Conservation (phyloP, 164 flowering plant genomes). For the Pachysandra terminalis region DNA sequence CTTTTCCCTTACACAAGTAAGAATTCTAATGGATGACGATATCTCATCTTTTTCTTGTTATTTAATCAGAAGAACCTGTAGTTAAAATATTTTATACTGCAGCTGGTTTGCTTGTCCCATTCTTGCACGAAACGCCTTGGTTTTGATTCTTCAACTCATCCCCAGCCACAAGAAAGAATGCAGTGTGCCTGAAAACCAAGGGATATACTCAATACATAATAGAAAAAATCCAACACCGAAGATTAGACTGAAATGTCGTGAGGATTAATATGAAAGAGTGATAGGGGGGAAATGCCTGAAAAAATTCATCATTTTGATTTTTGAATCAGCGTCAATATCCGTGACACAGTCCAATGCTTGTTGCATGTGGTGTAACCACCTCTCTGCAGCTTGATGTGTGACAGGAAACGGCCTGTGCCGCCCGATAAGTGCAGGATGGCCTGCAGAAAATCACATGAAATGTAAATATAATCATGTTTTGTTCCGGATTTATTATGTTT, state of each 20-base stretch:
- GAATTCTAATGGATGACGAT: background rate
- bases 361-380: slow-evolving; percentile 94
- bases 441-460: slow-evolving; percentile 30
- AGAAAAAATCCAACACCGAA: background rate
- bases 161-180: slow-evolving; percentile 94
- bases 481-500: background rate
- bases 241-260: background rate
- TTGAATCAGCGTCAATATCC: slow-evolving; percentile 76
- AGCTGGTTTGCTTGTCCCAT: slow-evolving; percentile 36
- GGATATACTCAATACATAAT: background rate
- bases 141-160: slow-evolving; percentile 72
- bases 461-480: background rate
- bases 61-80: background rate
- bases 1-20: background rate
- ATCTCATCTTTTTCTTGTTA: background rate
- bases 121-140: slow-evolving; percentile 47
- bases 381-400: slow-evolving; percentile 83
- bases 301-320: slow-evolving; percentile 79
- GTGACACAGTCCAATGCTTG: slow-evolving; percentile 53
- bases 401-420: slow-evolving; percentile 94
- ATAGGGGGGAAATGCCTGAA: slow-evolving; percentile 47
- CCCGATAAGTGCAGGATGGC: slow-evolving; percentile 92
- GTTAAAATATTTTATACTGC: slow-evolving; percentile 12
- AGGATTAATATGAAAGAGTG: background rate
- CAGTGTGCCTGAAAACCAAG: slow-evolving; percentile 71